phyloP scores from a whole-genome alignment of 2,329 filamentous ascomycete species.

The Pleurostoma richardsiae region DNA sequence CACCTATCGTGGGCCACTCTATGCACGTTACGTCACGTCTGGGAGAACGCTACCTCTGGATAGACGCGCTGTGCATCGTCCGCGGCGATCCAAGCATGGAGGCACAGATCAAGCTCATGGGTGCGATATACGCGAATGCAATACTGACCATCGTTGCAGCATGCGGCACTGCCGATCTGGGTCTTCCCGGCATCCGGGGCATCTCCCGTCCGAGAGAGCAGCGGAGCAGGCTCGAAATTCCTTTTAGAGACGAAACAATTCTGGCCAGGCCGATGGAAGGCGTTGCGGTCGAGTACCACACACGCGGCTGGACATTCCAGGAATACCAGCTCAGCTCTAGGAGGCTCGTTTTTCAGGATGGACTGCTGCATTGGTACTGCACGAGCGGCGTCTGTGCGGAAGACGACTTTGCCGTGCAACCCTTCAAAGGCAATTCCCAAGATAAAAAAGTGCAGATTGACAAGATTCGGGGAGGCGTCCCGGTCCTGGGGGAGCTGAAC shows the following conservation, averaged over 20 bases:
- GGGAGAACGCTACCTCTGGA: conserved; percentile 5
- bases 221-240: not conserved
- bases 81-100: not conserved
- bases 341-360: conserved; percentile 1
- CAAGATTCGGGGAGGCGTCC: not conserved
- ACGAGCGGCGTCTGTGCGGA: not conserved
- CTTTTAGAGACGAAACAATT: not conserved
- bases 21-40: not conserved
- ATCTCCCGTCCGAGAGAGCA: not conserved
- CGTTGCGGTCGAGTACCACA: not conserved
- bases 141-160: not conserved
- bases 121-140: conserved; percentile 1
- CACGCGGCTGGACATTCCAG: conserved; percentile 2
- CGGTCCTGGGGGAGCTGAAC: not conserved
- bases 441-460: not conserved
- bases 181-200: not conserved
- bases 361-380: not conserved
- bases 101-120: conserved; percentile 1
- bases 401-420: not conserved
- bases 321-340: not conserved
- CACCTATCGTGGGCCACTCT: not conserved
- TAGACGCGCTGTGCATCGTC: conserved; percentile 1
- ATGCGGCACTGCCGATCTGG: not conserved
- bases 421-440: not conserved
- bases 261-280: not conserved